Conservation (phyloP, 495 filamentous ascomycete species). For the Talaromyces nanjingensis region DNA sequence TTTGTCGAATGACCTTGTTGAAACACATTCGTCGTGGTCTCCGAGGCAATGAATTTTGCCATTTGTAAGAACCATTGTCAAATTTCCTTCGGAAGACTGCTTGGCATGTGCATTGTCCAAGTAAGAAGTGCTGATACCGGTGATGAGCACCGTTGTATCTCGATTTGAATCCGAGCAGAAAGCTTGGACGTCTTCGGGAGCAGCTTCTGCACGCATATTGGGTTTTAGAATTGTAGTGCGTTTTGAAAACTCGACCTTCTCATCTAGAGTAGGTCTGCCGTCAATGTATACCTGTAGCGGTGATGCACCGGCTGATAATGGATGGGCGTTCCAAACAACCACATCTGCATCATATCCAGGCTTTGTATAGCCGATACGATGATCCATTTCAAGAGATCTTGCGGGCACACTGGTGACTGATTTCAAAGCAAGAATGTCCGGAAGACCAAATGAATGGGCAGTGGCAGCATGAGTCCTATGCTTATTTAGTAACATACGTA, state of each 20-base stretch:
- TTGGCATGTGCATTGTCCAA: constrained; percentile 11
- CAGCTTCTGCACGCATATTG: constrained; percentile 24
- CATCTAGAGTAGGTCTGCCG: constrained; percentile 43
- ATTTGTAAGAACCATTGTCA: constrained; percentile 33
- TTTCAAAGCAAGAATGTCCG: constrained; percentile 53
- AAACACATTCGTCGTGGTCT: constrained; percentile 13
- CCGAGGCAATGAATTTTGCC: constrained; percentile 47
- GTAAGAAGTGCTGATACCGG: constrained; percentile 37
- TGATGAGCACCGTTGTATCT: constrained; percentile 36
- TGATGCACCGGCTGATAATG: constrained; percentile 51
- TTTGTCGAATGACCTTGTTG: constrained; percentile 8
- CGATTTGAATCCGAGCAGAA: constrained; percentile 13
- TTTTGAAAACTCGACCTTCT: constrained; percentile 10
- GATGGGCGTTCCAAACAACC: constrained; percentile 61
- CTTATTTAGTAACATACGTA: background rate
- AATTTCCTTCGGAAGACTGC: constrained; percentile 9
- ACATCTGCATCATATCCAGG: constrained; percentile 59
- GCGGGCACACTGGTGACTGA: constrained; percentile 56
- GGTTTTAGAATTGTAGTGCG: constrained; percentile 20
- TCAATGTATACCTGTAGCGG: constrained; percentile 61
- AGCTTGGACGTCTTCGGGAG: constrained; percentile 15
- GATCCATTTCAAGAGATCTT: constrained; percentile 48
- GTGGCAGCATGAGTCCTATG: constrained; percentile 47
- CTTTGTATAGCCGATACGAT: constrained; percentile 55
- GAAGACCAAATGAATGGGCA: constrained; percentile 51